Conservation (phyloP, 768 basidiomycete species). For the Termitomyces heimii region DNA sequence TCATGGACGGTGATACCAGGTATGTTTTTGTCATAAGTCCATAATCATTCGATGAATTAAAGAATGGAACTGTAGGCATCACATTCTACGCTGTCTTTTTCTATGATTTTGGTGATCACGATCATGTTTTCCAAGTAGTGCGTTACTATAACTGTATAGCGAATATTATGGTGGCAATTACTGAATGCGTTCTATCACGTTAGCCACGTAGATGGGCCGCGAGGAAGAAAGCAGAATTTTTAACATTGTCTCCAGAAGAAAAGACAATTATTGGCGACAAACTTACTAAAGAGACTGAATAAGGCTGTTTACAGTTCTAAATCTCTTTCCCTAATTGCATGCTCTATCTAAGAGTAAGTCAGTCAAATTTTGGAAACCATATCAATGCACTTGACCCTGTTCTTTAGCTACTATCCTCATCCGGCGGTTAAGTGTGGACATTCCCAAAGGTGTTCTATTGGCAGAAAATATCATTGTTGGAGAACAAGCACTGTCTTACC, state of each 20-base stretch:
- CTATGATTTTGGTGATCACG: constrained; percentile 63
- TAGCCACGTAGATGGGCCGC: constrained; percentile 58
- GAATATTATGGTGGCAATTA: background rate
- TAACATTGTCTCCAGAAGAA: constrained; percentile 57
- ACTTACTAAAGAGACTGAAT: background rate
- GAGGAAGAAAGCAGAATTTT: constrained; percentile 42
- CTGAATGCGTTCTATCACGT: background rate
- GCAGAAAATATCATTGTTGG: background rate
- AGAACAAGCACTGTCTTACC: background rate
- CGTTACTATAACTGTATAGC: constrained; percentile 18
- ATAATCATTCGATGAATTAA: background rate
- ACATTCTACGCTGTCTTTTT: constrained; percentile 53
- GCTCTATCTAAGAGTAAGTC: background rate
- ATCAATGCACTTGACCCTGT: background rate
- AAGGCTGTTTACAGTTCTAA: background rate
- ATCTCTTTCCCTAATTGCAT: background rate
- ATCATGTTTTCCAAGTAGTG: constrained; percentile 67
- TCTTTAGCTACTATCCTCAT: background rate
- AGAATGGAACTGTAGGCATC: constrained; percentile 31
- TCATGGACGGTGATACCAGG: constrained; percentile 54
- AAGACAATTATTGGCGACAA: constrained; percentile 25
- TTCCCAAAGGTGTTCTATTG: background rate
- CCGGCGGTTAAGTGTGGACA: background rate
- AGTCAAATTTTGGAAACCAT: too few relatives aligned
- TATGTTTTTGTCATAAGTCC: constrained; percentile 18